Evolutionary conservation across 305 asterid species (phyloP).

Genomic region (Andrographis paniculata): DNA sequence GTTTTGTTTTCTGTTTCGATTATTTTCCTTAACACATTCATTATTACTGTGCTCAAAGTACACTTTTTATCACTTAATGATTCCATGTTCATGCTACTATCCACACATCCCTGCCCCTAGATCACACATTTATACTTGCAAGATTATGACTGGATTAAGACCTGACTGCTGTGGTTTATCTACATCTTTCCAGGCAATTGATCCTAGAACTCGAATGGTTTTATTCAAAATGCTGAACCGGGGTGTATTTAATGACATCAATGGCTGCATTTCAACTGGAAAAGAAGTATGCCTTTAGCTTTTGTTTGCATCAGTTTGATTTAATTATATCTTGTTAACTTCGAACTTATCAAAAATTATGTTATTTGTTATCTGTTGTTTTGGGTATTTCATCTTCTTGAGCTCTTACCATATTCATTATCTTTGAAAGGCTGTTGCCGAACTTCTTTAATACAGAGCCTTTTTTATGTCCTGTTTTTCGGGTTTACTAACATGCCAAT

Average conservation of each 20-base stretch:
- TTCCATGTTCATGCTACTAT: not conserved
- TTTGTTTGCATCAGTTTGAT: constrained; percentile 1
- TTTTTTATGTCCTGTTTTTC: constrained; percentile 9
- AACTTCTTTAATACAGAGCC: constrained; percentile 9
- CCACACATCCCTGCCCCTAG: too few species aligned
- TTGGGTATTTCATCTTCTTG: constrained; percentile 1
- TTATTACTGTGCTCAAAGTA: too few species aligned
- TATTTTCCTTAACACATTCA: not conserved
- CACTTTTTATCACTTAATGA: too few species aligned
- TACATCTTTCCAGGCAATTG: constrained; percentile 72
- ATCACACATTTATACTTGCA: not conserved
- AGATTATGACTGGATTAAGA: not conserved
- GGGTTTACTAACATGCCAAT: constrained; percentile 73
- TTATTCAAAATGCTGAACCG: constrained; percentile 86
- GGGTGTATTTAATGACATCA: constrained; percentile 74
- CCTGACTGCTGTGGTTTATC: not conserved
- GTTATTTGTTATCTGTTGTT: constrained; percentile 1
- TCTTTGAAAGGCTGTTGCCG: not conserved
- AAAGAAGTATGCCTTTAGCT: constrained; percentile 51
- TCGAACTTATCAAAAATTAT: constrained; percentile 8
- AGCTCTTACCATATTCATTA: constrained; percentile 9
- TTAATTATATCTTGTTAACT: not conserved
- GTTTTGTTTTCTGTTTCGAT: not conserved
- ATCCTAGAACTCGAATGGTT: constrained; percentile 85
- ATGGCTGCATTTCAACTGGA: constrained; percentile 95